Evolutionary conservation across 495 filamentous ascomycete genomes (phyloP).

Genomic region (Neurospora sublineolata): DNA sequence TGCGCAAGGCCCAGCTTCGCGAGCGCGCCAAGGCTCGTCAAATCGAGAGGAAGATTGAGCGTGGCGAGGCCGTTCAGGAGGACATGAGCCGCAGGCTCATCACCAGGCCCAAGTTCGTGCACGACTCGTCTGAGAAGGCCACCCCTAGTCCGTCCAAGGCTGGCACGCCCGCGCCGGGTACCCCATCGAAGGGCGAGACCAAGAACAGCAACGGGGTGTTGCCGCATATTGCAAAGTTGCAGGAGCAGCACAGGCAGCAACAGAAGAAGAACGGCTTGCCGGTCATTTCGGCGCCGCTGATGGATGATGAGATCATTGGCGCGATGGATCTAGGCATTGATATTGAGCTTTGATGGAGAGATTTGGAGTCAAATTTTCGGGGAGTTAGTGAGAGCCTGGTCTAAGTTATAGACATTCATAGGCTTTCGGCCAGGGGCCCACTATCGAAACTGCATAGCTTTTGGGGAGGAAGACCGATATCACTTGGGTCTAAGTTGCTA

Average conservation of each 20-base stretch:
- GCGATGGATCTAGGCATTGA: constrained; percentile 73
- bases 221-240: constrained; percentile 38
- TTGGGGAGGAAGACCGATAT: neutral
- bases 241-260: constrained; percentile 43
- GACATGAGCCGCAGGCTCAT: constrained; percentile 53
- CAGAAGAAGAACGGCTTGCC: constrained; percentile 46
- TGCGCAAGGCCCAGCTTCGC: constrained; percentile 72
- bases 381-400: neutral
- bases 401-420: neutral
- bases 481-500: neutral
- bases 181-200: neutral
- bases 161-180: neutral
- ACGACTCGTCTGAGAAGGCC: constrained; percentile 30
- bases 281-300: constrained; percentile 57
- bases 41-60: constrained; percentile 39
- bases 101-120: constrained; percentile 49
- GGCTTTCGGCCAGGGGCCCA: neutral
- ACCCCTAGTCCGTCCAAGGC: neutral
- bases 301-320: constrained; percentile 77
- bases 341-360: constrained; percentile 45
- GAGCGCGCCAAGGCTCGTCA: constrained; percentile 58
- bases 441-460: neutral
- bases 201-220: constrained; percentile 10
- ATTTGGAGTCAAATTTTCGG: neutral
- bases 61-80: constrained; percentile 35